These are phyloP conservation scores for Arachnomyces sp. DNA, from an alignment of 2,329 filamentous ascomycete genomes.

Conservation along the genomic window DNA sequence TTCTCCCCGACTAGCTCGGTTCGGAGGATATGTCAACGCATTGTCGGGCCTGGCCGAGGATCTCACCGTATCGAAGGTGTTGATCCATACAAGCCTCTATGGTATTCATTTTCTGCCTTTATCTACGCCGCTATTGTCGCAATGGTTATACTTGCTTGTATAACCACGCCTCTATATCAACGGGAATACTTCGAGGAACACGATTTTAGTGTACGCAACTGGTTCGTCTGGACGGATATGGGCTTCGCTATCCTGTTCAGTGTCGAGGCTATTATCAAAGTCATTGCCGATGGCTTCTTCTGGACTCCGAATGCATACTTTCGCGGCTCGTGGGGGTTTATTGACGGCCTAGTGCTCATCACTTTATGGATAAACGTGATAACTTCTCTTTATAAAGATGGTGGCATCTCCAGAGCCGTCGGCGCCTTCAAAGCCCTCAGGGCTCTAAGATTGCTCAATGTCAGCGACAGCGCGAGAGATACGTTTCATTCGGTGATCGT, in stretches of 20 bases:
- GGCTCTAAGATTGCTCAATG: constrained; percentile 83
- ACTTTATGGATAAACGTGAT: constrained; percentile 94
- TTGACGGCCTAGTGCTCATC: constrained; percentile 82
- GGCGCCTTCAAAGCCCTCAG: constrained; percentile 95
- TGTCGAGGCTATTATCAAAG: constrained; percentile 79
- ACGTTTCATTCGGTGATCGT: constrained; percentile 97
- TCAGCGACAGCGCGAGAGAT: constrained; percentile 89
- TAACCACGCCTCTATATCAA: constrained; percentile 92
- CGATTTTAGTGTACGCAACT: constrained; percentile 60
- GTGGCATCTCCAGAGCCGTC: constrained; percentile 78
- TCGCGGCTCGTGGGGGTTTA: constrained; percentile 91
- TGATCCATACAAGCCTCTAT: constrained; percentile 78
- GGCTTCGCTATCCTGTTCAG: constrained; percentile 84
- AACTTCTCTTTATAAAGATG: constrained; percentile 73
- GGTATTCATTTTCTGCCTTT: constrained; percentile 89
- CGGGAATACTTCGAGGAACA: constrained; percentile 68
- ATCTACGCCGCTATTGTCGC: constrained; percentile 90
- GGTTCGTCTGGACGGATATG: constrained; percentile 93
- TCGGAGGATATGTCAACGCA: constrained; percentile 72
- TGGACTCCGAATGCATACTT: constrained; percentile 98
- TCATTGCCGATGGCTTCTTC: constrained; percentile 89
- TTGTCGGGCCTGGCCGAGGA: constrained; percentile 87
- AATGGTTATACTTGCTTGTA: constrained; percentile 93
- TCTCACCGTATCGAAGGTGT: constrained; percentile 81
- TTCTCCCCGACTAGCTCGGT: constrained; percentile 73